A percentile compares a stretch with the other conserved stretches of the same genome.
phyloP scores from a whole-genome alignment of 148 eudicot species.

The Bassia scoparia region DNA sequence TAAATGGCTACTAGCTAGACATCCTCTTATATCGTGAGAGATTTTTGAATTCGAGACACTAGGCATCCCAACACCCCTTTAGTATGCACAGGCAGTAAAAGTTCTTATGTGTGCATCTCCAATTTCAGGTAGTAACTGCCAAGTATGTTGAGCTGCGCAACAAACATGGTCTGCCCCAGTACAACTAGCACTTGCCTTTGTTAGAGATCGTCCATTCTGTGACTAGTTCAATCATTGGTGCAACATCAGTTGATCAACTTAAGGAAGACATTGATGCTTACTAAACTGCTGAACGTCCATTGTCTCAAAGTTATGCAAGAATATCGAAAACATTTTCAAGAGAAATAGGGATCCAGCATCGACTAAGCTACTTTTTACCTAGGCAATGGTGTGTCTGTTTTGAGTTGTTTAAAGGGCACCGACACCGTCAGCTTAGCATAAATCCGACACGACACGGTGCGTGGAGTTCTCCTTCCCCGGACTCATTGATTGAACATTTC shows the following conservation, averaged over 20 bases:
- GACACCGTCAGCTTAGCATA: neutral
- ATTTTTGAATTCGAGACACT: too few relatives aligned
- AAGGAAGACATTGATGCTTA: constrained; percentile 82
- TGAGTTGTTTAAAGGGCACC: neutral
- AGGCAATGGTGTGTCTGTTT: neutral
- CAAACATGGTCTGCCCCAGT: constrained; percentile 78
- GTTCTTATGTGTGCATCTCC: neutral
- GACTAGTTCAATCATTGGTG: constrained; percentile 84
- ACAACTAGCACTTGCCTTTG: constrained; percentile 77
- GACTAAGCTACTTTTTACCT: constrained; percentile 20
- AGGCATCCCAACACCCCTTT: neutral
- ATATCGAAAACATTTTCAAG: constrained; percentile 65
- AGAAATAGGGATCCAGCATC: constrained; percentile 89
- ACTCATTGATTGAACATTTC: neutral
- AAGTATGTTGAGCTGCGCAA: constrained; percentile 69
- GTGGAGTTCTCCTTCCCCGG: neutral
- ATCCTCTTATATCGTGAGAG: neutral
- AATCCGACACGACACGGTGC: neutral
- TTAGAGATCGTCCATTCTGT: constrained; percentile 82
- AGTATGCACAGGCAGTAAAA: neutral
- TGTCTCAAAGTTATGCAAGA: constrained; percentile 66
- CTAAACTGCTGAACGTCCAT: constrained; percentile 57
- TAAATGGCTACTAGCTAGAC: constrained; percentile 20
- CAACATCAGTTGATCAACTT: constrained; percentile 75
- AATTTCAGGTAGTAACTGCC: constrained; percentile 75